Conservation (phyloP, 768 basidiomycete species). For the Tephrocybe sp. region DNA sequence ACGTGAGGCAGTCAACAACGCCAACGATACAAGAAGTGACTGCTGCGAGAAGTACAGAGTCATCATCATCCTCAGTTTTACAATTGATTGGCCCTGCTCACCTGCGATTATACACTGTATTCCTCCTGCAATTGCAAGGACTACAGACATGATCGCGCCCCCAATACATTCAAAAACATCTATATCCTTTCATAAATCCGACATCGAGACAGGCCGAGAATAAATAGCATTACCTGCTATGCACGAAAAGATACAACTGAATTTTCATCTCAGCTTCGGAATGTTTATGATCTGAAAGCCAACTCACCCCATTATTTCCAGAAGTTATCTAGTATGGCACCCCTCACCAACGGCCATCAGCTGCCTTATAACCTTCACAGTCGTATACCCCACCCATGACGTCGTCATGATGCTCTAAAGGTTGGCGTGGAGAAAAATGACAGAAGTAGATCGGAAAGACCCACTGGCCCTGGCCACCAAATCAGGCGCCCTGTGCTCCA, state of each 20-base stretch:
- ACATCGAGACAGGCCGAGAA: background rate
- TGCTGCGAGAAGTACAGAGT: conserved; percentile 22
- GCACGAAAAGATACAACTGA: conserved; percentile 25
- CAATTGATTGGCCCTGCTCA: conserved; percentile 20
- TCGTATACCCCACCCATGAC: background rate
- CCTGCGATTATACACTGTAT: conserved; percentile 48
- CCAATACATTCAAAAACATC: conserved; percentile 46
- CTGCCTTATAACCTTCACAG: background rate
- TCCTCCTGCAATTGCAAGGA: conserved; percentile 39
- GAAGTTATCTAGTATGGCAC: background rate
- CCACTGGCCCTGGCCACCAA: too few species aligned
- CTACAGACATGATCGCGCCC: conserved; percentile 37
- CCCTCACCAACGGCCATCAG: background rate
- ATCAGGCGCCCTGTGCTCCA: too few species aligned
- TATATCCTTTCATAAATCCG: conserved; percentile 9
- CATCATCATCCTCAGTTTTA: background rate
- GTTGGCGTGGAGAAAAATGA: too few species aligned
- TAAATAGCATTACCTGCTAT: conserved; percentile 25
- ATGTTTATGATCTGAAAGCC: background rate
- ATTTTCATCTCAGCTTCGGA: background rate
- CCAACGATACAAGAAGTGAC: conserved; percentile 40
- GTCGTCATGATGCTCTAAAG: background rate
- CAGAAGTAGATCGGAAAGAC: too few species aligned
- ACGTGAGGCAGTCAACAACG: conserved; percentile 44
- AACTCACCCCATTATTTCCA: background rate